These are phyloP conservation scores for Daldinia vernicosa DNA, from an alignment of 495 filamentous ascomycete genomes.

Conservation along the genomic window DNA sequence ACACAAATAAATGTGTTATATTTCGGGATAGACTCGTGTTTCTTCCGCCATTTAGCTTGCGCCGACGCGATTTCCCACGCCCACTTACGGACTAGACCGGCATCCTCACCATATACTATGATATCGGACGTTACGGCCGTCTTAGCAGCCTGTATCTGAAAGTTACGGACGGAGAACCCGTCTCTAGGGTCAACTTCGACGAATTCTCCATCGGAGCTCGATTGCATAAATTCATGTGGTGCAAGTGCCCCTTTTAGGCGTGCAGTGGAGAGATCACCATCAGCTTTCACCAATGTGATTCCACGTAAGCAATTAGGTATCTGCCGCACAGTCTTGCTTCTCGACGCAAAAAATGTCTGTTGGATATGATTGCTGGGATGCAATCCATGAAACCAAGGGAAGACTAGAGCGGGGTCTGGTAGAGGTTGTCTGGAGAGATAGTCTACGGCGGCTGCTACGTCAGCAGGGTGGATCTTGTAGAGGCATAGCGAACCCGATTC, in stretches of 20 bases:
- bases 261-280: slow-evolving; percentile 75
- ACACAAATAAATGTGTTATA: slow-evolving; percentile 85
- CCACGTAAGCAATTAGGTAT: slow-evolving; percentile 83
- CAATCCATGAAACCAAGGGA: slow-evolving; percentile 98
- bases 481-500: slow-evolving; percentile 68
- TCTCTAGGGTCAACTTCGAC: slow-evolving; percentile 82
- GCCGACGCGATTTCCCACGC: slow-evolving; percentile 78
- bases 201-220: slow-evolving; percentile 61
- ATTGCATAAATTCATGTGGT: slow-evolving; percentile 77
- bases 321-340: slow-evolving; percentile 73
- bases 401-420: slow-evolving; percentile 83
- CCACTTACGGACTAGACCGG: slow-evolving; percentile 67
- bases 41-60: slow-evolving; percentile 76
- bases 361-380: slow-evolving; percentile 90
- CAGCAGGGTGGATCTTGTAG: slow-evolving; percentile 75
- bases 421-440: slow-evolving; percentile 78
- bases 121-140: slow-evolving; percentile 89
- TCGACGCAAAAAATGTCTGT: slow-evolving; percentile 83
- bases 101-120: slow-evolving; percentile 84
- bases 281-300: slow-evolving; percentile 88
- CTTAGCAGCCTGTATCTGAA: slow-evolving; percentile 95
- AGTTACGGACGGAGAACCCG: slow-evolving; percentile 88
- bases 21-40: slow-evolving; percentile 64
- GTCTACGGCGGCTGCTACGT: slow-evolving; percentile 75
- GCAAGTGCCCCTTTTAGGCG: slow-evolving; percentile 87